phyloP scores from a whole-genome alignment of 345 rosid species.

The Linum usitatissimum region DNA sequence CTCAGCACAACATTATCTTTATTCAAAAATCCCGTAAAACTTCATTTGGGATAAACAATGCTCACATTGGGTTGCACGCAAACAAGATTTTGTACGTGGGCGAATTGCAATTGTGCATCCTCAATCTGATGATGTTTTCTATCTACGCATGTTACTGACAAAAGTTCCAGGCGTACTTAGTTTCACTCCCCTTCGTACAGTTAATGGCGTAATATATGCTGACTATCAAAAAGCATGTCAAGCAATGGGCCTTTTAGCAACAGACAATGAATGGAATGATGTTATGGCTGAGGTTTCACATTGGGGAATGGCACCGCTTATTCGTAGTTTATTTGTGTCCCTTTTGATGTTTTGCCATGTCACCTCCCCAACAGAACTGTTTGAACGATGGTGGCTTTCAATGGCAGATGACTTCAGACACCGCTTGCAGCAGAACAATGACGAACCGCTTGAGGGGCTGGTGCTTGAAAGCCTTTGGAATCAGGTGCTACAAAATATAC shows the following conservation, averaged over 20 bases:
- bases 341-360: too few species aligned
- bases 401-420: too few species aligned
- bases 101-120: background rate
- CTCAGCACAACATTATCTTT: background rate
- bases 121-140: background rate
- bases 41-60: background rate
- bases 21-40: background rate
- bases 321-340: too few species aligned
- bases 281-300: background rate
- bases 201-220: background rate
- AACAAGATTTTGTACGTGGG: background rate
- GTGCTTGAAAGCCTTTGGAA: too few species aligned
- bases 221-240: too few species aligned
- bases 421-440: too few species aligned
- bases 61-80: background rate
- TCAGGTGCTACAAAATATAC: too few species aligned
- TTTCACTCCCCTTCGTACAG: background rate
- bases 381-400: too few species aligned
- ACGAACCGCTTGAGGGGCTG: too few species aligned
- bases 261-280: background rate
- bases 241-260: background rate
- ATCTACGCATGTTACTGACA: background rate
- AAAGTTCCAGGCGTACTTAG: background rate
- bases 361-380: too few species aligned
- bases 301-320: background rate